Evolutionary conservation across 129 eudicot genomes (phyloP), one percentile per base, ranked within the genome.

Genomic region (Smallanthus sonchifolius): DNA sequence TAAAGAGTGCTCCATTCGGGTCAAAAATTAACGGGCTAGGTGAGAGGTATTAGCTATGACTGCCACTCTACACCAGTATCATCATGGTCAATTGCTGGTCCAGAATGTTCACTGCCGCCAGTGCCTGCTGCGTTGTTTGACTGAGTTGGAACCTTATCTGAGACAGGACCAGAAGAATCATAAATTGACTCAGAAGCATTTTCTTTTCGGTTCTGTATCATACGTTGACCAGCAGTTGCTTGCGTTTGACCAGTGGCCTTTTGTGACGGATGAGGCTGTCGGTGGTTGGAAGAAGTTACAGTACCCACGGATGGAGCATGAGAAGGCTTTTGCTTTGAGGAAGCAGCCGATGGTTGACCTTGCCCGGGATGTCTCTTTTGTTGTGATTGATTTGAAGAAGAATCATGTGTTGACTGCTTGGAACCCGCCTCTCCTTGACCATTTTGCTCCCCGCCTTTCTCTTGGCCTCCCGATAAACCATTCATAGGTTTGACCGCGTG

Each of bases 391-490:
- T 56, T 86, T 36, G 80, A 67, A 54, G n/a, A n/a, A n/a, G 87
- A 78, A 40, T 80, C 74, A 66, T 86, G 61, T 42, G 69, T 73
- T 24, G 56, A 30, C 70, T 82, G 83, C 74, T 84, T 87, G 9
- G 82, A 73, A 39, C 80, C 55, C 15, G 61, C 34, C 74, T 38
- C 76, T 36, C 35, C 63, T 24, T 79, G 75, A 72, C 74, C 60
- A 48, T 63, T 67, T 69, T 75, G 88, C 73, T 82, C 85, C 44
- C 83, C 87, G 19, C 79, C 85, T 81, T 85, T 84, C 74, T 79
- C 92, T 39, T 79, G 90, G 69, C 81, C 69, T 34, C 79, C 97
- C 8, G 86, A 67, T 34, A 83, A 83, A 48, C 94, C 96, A 75
- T 89, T 84, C 65, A 73, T 35, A 77, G 69, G 72, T 69, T 89